phyloP scores from a whole-genome alignment of 2,329 filamentous ascomycete genomes.

The Plenodomus biglobosus region DNA sequence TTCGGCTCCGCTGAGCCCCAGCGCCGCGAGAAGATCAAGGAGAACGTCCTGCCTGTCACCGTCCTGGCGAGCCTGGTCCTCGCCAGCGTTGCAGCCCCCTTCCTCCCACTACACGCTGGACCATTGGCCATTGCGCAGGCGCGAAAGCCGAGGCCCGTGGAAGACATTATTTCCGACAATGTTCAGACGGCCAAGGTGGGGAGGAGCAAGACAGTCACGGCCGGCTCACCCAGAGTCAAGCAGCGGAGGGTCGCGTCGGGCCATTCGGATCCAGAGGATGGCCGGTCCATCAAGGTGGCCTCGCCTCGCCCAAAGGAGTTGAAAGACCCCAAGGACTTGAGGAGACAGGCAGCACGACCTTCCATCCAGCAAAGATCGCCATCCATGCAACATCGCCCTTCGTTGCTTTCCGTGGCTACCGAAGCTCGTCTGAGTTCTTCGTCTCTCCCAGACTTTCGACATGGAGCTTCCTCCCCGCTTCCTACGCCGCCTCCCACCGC shows the following conservation, averaged over 20 bases:
- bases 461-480: conserved; percentile 50
- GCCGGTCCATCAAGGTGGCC: conserved; percentile 44
- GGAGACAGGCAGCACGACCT: conserved; percentile 32
- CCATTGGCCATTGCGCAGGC: conserved; percentile 81
- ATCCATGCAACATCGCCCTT: conserved; percentile 46
- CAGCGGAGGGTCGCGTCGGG: conserved; percentile 44
- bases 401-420: conserved; percentile 57
- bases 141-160: conserved; percentile 67
- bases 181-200: conserved; percentile 59
- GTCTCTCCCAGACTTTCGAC: conserved; percentile 64
- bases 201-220: conserved; percentile 69
- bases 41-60: conserved; percentile 78
- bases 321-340: conserved; percentile 31
- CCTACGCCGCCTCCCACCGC: conserved; percentile 47
- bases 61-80: conserved; percentile 79
- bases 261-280: conserved; percentile 42
- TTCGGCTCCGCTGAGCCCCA: conserved; percentile 73
- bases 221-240: conserved; percentile 47
- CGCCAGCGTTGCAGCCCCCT: conserved; percentile 72
- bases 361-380: conserved; percentile 20
- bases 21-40: conserved; percentile 73
- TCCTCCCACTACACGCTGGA: conserved; percentile 75
- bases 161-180: conserved; percentile 63
- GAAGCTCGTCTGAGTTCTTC: conserved; percentile 69
- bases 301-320: conserved; percentile 27